Evolutionary conservation across 1,139 yeast genomes (phyloP).

Genomic region (Diutina sp.): DNA sequence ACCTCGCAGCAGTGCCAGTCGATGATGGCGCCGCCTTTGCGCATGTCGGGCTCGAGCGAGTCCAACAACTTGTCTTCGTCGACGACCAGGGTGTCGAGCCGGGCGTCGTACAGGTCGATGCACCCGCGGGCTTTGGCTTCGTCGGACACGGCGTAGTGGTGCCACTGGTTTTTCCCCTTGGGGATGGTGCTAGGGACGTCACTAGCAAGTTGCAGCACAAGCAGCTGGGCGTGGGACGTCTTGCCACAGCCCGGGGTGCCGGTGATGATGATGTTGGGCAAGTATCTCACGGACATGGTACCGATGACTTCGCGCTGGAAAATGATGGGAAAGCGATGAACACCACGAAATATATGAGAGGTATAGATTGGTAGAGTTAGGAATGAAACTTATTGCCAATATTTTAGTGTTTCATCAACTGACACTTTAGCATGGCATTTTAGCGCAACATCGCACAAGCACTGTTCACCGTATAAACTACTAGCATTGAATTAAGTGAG

Average conservation of each 20-base stretch:
- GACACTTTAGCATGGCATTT: too few relatives aligned
- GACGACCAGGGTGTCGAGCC: conserved; percentile 74
- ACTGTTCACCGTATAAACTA: too few relatives aligned
- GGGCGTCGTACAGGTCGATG: conserved; percentile 77
- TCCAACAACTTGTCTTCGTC: conserved; percentile 87
- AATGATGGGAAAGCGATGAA: too few relatives aligned
- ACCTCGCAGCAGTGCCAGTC: conserved; percentile 98
- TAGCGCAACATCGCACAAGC: too few relatives aligned
- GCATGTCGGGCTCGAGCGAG: conserved; percentile 63
- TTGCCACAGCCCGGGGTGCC: conserved; percentile 99
- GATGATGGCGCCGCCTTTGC: conserved; percentile 71
- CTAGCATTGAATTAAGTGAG: too few relatives aligned
- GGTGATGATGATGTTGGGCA: conserved; percentile 79
- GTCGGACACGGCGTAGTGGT: conserved; percentile 62
- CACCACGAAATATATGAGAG: too few relatives aligned
- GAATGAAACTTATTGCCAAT: too few relatives aligned
- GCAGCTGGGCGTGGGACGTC: conserved; percentile 64
- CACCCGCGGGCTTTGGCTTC: conserved; percentile 69
- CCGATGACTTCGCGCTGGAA: too few relatives aligned
- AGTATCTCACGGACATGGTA: conserved; percentile 20
- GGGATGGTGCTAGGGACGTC: conserved; percentile 37
- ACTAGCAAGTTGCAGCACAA: conserved; percentile 37
- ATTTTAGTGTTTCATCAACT: too few relatives aligned
- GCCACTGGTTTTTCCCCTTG: conserved; percentile 26
- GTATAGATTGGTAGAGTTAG: too few relatives aligned